A percentile compares a stretch with the other conserved stretches of the same genome.
Evolutionary conservation across 352 stramenopile genomes (phyloP).

Genomic region (Globisporangium takayamanum): DNA sequence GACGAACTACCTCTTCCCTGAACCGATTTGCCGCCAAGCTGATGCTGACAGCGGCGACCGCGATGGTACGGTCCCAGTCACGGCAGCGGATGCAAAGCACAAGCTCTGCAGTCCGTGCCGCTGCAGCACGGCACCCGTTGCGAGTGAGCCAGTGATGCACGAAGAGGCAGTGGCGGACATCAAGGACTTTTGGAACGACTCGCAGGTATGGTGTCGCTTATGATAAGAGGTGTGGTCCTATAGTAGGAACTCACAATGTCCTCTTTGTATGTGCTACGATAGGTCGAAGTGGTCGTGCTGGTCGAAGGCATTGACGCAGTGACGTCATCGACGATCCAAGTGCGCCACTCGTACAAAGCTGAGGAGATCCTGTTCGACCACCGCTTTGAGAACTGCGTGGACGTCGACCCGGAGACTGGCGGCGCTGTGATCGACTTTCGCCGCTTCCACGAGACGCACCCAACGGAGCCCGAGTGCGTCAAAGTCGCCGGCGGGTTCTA

Average conservation of each 20-base stretch:
- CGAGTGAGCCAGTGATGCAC: slow-evolving; percentile 21
- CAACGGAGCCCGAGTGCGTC: slow-evolving; percentile 46
- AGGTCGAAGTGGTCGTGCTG: slow-evolving; percentile 95
- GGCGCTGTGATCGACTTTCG: slow-evolving; percentile 85
- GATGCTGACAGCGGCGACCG: slow-evolving; percentile 62
- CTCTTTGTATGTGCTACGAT: slow-evolving; percentile 2
- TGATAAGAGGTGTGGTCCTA: neutral
- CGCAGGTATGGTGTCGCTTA: slow-evolving; percentile 32
- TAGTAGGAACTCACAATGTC: slow-evolving; percentile 4
- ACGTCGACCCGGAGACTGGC: slow-evolving; percentile 62
- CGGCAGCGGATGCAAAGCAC: slow-evolving; percentile 19
- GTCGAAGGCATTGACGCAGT: slow-evolving; percentile 94
- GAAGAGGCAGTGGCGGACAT: slow-evolving; percentile 42
- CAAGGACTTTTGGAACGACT: slow-evolving; percentile 69
- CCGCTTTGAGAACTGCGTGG: slow-evolving; percentile 90
- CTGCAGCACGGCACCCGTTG: slow-evolving; percentile 20
- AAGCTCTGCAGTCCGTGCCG: slow-evolving; percentile 37
- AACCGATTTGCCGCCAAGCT: slow-evolving; percentile 46
- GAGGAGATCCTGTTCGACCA: slow-evolving; percentile 92
- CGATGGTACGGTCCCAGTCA: slow-evolving; percentile 28
- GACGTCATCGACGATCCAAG: slow-evolving; percentile 93
- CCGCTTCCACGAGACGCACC: slow-evolving; percentile 80
- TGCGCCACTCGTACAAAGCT: slow-evolving; percentile 92
- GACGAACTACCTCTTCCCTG: slow-evolving; percentile 59
- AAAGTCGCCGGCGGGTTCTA: slow-evolving; percentile 56